A percentile compares a stretch with the other conserved stretches of the same genome.
Evolutionary conservation across 768 basidiomycete species (phyloP).

Genomic region (Hygrophoropsis aurantiaca): DNA sequence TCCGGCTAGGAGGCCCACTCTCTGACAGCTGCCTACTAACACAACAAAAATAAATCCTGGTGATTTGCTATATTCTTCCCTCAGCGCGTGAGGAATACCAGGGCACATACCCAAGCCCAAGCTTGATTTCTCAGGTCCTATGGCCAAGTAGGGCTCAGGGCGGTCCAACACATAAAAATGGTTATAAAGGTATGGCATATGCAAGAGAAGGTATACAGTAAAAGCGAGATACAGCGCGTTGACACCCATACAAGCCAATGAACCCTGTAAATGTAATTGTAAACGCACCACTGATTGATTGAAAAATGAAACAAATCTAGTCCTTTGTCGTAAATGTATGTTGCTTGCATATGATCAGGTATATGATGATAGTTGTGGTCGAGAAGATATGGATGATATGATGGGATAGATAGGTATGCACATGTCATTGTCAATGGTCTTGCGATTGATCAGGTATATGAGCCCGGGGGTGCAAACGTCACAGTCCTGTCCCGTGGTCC

Average conservation of each 20-base stretch:
- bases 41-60: too few species aligned
- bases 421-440: background rate
- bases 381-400: too few species aligned
- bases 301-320: too few species aligned
- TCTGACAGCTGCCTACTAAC: too few species aligned
- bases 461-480: constrained; percentile 4
- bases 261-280: too few species aligned
- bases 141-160: background rate
- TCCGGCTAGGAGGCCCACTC: background rate
- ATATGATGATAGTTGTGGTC: too few species aligned
- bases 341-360: too few species aligned
- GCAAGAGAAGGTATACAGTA: background rate
- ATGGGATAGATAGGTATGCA: background rate
- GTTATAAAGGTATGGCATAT: background rate
- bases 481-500: constrained; percentile 2
- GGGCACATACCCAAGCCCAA: background rate
- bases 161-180: too few species aligned
- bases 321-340: too few species aligned
- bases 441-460: background rate
- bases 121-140: background rate
- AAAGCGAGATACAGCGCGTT: background rate
- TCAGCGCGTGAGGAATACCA: background rate
- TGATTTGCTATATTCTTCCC: background rate
- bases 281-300: too few species aligned
- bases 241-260: too few species aligned